Conservation (phyloP, 2,329 filamentous ascomycete genomes). For the Aureobasidium mangrovei region DNA sequence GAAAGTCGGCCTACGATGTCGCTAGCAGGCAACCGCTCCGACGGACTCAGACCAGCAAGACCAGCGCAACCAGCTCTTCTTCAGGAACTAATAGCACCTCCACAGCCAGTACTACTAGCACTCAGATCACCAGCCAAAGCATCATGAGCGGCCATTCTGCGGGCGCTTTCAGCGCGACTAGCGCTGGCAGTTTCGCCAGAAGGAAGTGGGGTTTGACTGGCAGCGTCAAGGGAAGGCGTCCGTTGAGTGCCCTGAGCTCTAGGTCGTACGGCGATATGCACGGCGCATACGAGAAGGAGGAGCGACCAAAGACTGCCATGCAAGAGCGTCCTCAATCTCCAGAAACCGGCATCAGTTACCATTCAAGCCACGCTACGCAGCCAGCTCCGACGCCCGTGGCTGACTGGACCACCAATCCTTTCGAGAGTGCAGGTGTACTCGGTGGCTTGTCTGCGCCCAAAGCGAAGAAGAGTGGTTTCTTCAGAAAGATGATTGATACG, state of each 20-base stretch:
- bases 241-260: slow-evolving; percentile 16
- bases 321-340: slow-evolving; percentile 14
- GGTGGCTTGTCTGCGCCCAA: slow-evolving; percentile 71
- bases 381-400: slow-evolving; percentile 56
- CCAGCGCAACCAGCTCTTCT: slow-evolving; percentile 63
- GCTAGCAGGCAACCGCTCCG: slow-evolving; percentile 55
- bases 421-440: slow-evolving; percentile 59
- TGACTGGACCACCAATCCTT: slow-evolving; percentile 49
- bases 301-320: slow-evolving; percentile 8
- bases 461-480: slow-evolving; percentile 69
- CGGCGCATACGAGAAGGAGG: slow-evolving; percentile 1
- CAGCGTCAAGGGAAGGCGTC: slow-evolving; percentile 27
- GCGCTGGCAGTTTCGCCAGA: slow-evolving; percentile 83
- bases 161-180: slow-evolving; percentile 85
- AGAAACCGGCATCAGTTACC: slow-evolving; percentile 48
- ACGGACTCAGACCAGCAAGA: slow-evolving; percentile 82
- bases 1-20: slow-evolving; percentile 73
- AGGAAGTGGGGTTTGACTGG: slow-evolving; percentile 48
- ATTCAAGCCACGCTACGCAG: slow-evolving; percentile 71
- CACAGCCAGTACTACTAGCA: slow-evolving; percentile 51
- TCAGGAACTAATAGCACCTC: slow-evolving; percentile 55
- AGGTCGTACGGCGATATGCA: slow-evolving; percentile 16
- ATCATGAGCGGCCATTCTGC: slow-evolving; percentile 92
- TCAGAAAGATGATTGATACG: slow-evolving; percentile 89
- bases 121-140: slow-evolving; percentile 70